Base-by-base conservation (phyloP, 805 yeast species). In the Nakazawaea wyomingensis region DNA sequence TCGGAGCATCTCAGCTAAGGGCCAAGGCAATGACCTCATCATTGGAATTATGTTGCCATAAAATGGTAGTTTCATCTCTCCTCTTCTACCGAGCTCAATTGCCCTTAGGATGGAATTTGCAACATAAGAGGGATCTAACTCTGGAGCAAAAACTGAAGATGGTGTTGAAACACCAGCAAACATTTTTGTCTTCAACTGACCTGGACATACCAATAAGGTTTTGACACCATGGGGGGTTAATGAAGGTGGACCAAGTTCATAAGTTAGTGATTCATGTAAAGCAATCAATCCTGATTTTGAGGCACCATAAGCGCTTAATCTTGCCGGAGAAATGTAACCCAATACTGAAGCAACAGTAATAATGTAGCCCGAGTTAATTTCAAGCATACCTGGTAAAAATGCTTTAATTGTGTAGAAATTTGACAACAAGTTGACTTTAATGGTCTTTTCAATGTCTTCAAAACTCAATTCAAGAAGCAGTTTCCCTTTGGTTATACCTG, bases 271-370 rank as follows among this genome's bases (percentile, higher is more conserved):
- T 57, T 86, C 95, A 57, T 90, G 97, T 33, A 89, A 63, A 0
- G 91, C 89, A 41, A 91, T 77, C 22, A 87, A 61, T 0, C 95
- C 97, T 0, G 95, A 82, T 58, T 91, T 91, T 13, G 95, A 76
- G 0, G 97, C 96, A 0, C 96, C 96, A 56, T 91, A 91, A 0
- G 85, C 85, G 35, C 81, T 67, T 45, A 87, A 68, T 18, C 83
- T 69, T 8, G 95, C 90, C 0, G 97, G 97, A 0, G 93, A 74
- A 69, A 85, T 72, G 49, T 82, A 80, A 0, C 96, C 97, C 43
- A 91, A 66, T 0, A 86, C 89, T 0, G 96, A 87, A 0, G 95
- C 87, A 31, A 91, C 68, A 2, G 89, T 85, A 26, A 90, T 79
- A 17, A 91, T 71, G 56, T 80, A 85, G 0, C 97, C 96, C 35